phyloP scores from a whole-genome alignment of 768 basidiomycete genomes.

The Gyrodon lividus region DNA sequence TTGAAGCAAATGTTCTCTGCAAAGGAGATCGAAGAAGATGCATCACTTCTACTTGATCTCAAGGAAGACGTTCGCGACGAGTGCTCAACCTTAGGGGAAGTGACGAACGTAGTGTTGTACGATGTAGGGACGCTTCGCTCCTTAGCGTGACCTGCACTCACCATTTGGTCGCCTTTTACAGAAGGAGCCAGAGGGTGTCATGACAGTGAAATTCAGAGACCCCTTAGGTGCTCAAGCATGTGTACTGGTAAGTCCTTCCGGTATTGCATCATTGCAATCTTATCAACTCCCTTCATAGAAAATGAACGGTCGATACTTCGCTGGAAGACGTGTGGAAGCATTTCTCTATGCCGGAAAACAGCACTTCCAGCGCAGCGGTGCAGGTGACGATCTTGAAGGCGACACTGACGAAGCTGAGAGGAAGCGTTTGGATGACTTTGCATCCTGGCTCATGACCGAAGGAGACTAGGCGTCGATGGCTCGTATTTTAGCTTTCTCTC shows the following conservation, averaged over 20 bases:
- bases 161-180: slow-evolving; percentile 32
- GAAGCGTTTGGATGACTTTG: slow-evolving; percentile 84
- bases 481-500: not conserved
- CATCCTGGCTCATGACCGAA: slow-evolving; percentile 81
- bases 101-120: slow-evolving; percentile 93
- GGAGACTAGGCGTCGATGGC: slow-evolving; percentile 48
- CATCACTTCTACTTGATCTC: slow-evolving; percentile 82
- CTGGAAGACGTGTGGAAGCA: slow-evolving; percentile 79
- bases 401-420: slow-evolving; percentile 76
- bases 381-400: slow-evolving; percentile 58
- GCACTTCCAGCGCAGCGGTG: slow-evolving; percentile 74
- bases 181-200: slow-evolving; percentile 91
- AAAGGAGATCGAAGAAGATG: slow-evolving; percentile 81
- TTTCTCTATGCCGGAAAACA: slow-evolving; percentile 80
- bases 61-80: slow-evolving; percentile 98
- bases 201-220: slow-evolving; percentile 96
- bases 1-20: slow-evolving; percentile 94
- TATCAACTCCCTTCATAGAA: slow-evolving; percentile 49
- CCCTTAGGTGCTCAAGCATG: slow-evolving; percentile 92
- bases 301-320: slow-evolving; percentile 94
- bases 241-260: slow-evolving; percentile 57
- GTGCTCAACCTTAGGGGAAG: slow-evolving; percentile 85
- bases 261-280: not conserved
- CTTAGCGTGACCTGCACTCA: slow-evolving; percentile 3
- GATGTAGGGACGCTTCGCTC: slow-evolving; percentile 61